Base-by-base conservation (phyloP, 768 basidiomycete species). In the Hericium alpestre region DNA sequence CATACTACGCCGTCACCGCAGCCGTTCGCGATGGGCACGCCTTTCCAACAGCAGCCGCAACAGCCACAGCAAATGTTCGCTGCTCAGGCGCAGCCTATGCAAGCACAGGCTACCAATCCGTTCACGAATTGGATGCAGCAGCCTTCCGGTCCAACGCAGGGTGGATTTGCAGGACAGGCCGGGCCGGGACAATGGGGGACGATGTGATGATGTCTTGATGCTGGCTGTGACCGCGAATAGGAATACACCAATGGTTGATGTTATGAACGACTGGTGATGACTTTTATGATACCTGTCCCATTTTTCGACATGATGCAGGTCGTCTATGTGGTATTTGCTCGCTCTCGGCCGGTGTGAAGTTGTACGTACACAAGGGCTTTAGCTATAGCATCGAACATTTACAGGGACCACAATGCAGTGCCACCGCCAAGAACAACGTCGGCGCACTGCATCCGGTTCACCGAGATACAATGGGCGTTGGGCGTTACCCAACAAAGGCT, bases 61-160 rank as follows among this genome's bases (percentile, higher is more conserved):
- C 67, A 63, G 18, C 54, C 38, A 20, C 65, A 61, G n/a, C 70
- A 67, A 27, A 46, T 23, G 43, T 58, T 58, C 11, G 20, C 43
- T 11, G 53, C 55, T 23, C 51, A 60, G 20, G 56, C 56, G 54
- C 41, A 41, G 49, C 57, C 59, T 38, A 63, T 58, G 53, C 58
- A 38, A 46, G 56, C 51, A 32, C 61, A 49, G 43, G 23, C 23
- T 12, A 11, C 27, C 7, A 66, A 64, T 51, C 66, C 63, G 11
- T 66, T 65, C 58, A 66, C 66, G 5, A 64, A 65, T 43, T 66
- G 66, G 66, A 51, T 65, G 53, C 61, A 61, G 47, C 65, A 55
- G 54, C 62, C 32, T 32, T 46, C 43, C 3, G 43, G 43, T 9
- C 18, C 43, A n/a, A 32, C 32, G 32, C 43, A 46, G 20, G 43